Conservation (phyloP, 1,284 basidiomycete genomes). For the Flammula alnicola region DNA sequence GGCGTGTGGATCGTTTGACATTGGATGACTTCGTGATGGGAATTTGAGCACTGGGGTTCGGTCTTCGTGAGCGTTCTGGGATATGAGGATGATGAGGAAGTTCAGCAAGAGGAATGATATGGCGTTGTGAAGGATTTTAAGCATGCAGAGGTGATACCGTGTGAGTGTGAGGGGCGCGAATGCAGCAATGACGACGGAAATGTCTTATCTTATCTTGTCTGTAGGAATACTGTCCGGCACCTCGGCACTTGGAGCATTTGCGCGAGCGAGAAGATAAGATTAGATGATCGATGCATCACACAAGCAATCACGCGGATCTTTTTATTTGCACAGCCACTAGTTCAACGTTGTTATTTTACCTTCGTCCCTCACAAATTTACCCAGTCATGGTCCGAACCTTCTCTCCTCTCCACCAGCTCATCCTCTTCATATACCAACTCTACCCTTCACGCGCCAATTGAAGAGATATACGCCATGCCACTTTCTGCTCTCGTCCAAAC, state of each 20-base stretch:
- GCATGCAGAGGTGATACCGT: not conserved
- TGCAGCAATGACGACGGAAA: too few relatives aligned
- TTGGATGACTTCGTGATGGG: too few relatives aligned
- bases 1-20: too few relatives aligned
- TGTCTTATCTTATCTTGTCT: not conserved
- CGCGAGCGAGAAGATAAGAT: not conserved
- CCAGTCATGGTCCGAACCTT: conserved; percentile 1
- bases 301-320: not conserved
- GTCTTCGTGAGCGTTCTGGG: too few relatives aligned
- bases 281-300: not conserved
- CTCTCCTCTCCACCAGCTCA: not conserved
- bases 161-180: too few relatives aligned
- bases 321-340: not conserved
- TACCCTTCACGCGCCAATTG: not conserved
- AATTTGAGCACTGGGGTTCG: too few relatives aligned
- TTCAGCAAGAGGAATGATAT: not conserved
- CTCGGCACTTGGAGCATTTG: too few relatives aligned
- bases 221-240: too few relatives aligned
- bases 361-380: too few relatives aligned
- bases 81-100: not conserved
- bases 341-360: too few relatives aligned
- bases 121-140: not conserved
- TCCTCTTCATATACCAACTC: not conserved
- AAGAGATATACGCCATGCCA: conserved; percentile 5
- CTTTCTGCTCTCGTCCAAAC: conserved; percentile 7